These are phyloP conservation scores for Fusarium praegraminearum DNA, from an alignment of 2,329 filamentous ascomycete species.

Conservation along the genomic window DNA sequence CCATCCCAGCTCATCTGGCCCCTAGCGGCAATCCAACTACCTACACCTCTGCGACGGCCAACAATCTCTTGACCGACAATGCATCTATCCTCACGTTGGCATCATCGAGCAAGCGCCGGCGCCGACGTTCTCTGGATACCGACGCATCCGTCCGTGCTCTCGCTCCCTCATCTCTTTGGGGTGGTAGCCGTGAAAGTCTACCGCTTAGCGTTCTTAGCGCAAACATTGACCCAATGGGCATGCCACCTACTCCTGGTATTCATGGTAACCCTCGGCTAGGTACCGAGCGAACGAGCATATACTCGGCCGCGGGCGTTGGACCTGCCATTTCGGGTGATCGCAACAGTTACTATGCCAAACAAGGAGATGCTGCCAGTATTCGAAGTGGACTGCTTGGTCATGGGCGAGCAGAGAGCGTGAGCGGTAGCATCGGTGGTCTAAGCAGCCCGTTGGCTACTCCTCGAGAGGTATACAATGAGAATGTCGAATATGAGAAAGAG, in stretches of 20 bases:
- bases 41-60: conserved; percentile 82
- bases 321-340: conserved; percentile 78
- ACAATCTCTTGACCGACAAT: conserved; percentile 85
- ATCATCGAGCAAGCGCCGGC: conserved; percentile 81
- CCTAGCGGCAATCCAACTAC: conserved; percentile 73
- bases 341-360: conserved; percentile 81
- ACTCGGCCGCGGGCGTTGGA: conserved; percentile 77
- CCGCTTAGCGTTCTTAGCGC: conserved; percentile 82
- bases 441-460: conserved; percentile 73
- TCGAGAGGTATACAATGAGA: conserved; percentile 58
- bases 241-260: conserved; percentile 62
- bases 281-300: conserved; percentile 81
- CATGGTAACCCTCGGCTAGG: conserved; percentile 61
- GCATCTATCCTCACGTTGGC: conserved; percentile 87
- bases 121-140: conserved; percentile 84
- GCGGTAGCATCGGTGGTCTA: conserved; percentile 75
- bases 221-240: conserved; percentile 67
- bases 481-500: conserved; percentile 45
- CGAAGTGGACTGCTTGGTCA: conserved; percentile 83
- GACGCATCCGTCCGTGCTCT: conserved; percentile 87
- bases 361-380: conserved; percentile 79
- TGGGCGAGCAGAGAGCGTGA: conserved; percentile 83
- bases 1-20: conserved; percentile 77
- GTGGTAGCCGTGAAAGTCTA: conserved; percentile 82
- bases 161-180: conserved; percentile 85